Evolutionary conservation across 768 basidiomycete species (phyloP).

Genomic region (Calocybe cyanea): DNA sequence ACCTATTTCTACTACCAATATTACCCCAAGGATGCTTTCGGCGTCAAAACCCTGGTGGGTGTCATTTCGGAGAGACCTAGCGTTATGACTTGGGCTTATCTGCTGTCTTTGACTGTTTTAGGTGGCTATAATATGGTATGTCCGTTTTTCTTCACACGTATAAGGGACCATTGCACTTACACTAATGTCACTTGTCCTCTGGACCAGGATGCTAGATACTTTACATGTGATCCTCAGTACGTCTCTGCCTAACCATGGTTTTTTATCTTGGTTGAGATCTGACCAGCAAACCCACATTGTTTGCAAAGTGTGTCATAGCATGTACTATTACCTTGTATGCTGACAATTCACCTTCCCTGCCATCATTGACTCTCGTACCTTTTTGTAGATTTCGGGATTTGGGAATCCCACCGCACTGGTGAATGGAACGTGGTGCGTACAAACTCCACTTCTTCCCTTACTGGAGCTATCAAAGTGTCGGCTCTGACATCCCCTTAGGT

Average conservation of each 20-base stretch:
- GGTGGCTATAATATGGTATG: constrained; percentile 34
- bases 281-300: not conserved
- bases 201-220: constrained; percentile 35
- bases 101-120: constrained; percentile 9
- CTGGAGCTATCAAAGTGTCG: not conserved
- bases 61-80: not conserved
- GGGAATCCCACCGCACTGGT: constrained; percentile 23
- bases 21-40: constrained; percentile 32
- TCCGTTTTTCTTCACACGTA: not conserved
- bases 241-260: constrained; percentile 16
- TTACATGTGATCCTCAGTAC: constrained; percentile 37
- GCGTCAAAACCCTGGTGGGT: constrained; percentile 33
- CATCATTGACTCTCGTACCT: not conserved
- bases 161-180: not conserved
- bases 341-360: not conserved
- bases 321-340: constrained; percentile 41
- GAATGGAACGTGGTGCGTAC: constrained; percentile 36
- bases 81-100: not conserved
- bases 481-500: constrained; percentile 19
- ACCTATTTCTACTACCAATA: constrained; percentile 39
- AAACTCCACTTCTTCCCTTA: not conserved
- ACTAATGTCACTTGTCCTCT: not conserved
- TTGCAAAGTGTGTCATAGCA: constrained; percentile 34
- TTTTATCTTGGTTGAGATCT: too few relatives aligned
- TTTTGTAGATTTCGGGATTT: constrained; percentile 38